Conservation (phyloP, 169 alveolate species). For the Plasmodium fragile region DNA sequence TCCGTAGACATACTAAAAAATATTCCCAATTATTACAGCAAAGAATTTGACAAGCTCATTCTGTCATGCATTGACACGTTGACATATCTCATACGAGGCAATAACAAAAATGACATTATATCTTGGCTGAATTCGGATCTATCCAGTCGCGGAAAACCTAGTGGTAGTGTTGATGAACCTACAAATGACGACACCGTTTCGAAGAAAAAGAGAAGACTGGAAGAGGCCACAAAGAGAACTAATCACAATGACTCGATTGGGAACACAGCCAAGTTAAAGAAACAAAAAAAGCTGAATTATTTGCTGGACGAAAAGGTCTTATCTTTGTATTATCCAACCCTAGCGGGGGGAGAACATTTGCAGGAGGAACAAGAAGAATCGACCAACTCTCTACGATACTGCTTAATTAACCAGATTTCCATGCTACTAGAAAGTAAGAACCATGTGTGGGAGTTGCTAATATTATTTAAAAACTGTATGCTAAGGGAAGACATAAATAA, state of each 20-base stretch:
- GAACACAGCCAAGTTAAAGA: neutral
- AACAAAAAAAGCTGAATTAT: conserved; percentile 30
- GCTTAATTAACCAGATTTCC: conserved; percentile 52
- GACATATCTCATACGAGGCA: conserved; percentile 41
- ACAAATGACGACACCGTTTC: neutral
- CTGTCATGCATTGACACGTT: conserved; percentile 52
- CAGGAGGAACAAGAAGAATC: conserved; percentile 21
- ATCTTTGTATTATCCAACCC: neutral
- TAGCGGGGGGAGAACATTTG: neutral
- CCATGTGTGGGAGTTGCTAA: conserved; percentile 49
- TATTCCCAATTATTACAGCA: conserved; percentile 74
- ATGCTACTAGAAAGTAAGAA: conserved; percentile 62
- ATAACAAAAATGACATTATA: conserved; percentile 29
- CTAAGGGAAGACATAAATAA: conserved; percentile 60
- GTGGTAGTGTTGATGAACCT: neutral
- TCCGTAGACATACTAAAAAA: conserved; percentile 68
- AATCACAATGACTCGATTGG: neutral
- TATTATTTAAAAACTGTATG: conserved; percentile 58
- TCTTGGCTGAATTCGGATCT: conserved; percentile 61
- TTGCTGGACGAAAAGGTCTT: conserved; percentile 36
- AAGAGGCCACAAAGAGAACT: neutral
- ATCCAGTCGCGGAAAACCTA: neutral
- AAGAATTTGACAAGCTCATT: conserved; percentile 66
- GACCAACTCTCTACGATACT: conserved; percentile 42
- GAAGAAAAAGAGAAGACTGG: conserved; percentile 4